These are phyloP conservation scores for Bipolaris victoriae DNA, from an alignment of 2,329 filamentous ascomycete genomes.

Conservation along the genomic window DNA sequence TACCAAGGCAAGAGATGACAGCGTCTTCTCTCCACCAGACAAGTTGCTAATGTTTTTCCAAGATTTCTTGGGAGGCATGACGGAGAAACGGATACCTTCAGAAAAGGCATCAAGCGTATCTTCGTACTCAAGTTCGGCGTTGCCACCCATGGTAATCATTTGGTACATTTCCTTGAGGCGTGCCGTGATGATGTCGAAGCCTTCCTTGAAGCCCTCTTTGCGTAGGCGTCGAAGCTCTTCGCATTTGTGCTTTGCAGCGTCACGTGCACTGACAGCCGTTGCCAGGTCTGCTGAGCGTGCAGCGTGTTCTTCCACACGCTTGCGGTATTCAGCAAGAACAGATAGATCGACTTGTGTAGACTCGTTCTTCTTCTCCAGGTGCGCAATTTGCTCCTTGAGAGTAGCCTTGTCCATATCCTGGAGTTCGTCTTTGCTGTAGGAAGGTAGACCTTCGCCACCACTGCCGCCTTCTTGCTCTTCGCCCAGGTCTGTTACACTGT, in stretches of 20 bases:
- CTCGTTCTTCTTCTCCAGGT: constrained; percentile 76
- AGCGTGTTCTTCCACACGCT: constrained; percentile 81
- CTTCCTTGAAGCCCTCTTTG: constrained; percentile 97
- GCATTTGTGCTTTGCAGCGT: constrained; percentile 87
- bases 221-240: constrained; percentile 90
- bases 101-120: constrained; percentile 96
- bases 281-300: constrained; percentile 83
- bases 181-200: constrained; percentile 91
- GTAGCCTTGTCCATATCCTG: constrained; percentile 67
- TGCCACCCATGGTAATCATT: constrained; percentile 99
- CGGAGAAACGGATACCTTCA: constrained; percentile 94
- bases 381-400: constrained; percentile 69
- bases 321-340: constrained; percentile 87
- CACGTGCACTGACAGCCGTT: constrained; percentile 76
- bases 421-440: constrained; percentile 75
- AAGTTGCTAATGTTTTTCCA: constrained; percentile 99
- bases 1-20: constrained; percentile 91
- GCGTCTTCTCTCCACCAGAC: constrained; percentile 94
- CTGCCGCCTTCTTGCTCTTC: constrained; percentile 59
- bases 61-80: constrained; percentile 99
- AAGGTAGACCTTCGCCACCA: constrained; percentile 63
- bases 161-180: constrained; percentile 99
- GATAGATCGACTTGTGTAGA: constrained; percentile 85
- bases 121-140: constrained; percentile 95
- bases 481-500: constrained; percentile 70